phyloP scores from a whole-genome alignment of 2,329 filamentous ascomycete species.

The Beauveria rudraprayagi region DNA sequence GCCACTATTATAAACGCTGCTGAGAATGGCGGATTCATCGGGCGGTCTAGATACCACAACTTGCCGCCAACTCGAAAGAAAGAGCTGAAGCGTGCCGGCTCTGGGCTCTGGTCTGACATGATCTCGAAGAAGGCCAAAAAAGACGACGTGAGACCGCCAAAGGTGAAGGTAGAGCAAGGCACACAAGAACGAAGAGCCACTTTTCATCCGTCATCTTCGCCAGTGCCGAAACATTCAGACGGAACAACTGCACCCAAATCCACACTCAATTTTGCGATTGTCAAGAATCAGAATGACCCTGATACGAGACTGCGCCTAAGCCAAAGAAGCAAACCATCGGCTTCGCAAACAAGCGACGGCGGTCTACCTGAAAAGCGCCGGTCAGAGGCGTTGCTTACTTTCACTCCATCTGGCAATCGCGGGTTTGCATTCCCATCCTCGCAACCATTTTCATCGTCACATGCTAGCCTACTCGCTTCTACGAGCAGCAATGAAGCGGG shows the following conservation, averaged over 20 bases:
- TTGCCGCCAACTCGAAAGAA: not conserved
- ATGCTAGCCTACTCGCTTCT: not conserved
- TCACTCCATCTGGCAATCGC: not conserved
- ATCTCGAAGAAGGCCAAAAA: slow-evolving; percentile 2
- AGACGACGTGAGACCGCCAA: not conserved
- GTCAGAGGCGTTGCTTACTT: not conserved
- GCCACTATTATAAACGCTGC: slow-evolving; percentile 32
- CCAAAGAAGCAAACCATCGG: slow-evolving; percentile 43
- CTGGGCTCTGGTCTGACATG: slow-evolving; percentile 3
- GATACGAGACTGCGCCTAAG: slow-evolving; percentile 57
- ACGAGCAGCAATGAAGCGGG: not conserved
- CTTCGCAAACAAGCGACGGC: slow-evolving; percentile 41
- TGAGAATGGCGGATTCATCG: slow-evolving; percentile 27
- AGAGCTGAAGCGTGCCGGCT: slow-evolving; percentile 12
- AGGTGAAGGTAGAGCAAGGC: not conserved
- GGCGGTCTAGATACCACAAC: slow-evolving; percentile 14
- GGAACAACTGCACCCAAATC: slow-evolving; percentile 25
- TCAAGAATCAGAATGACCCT: slow-evolving; percentile 66
- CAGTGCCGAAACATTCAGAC: not conserved
- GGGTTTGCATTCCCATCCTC: slow-evolving; percentile 4
- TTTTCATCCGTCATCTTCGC: not conserved
- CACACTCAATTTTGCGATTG: slow-evolving; percentile 58
- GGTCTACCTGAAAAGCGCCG: slow-evolving; percentile 9
- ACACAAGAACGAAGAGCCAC: not conserved
- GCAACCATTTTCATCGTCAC: not conserved